phyloP scores from a whole-genome alignment of 2,329 filamentous ascomycete genomes.

The Ascochyta lentis region DNA sequence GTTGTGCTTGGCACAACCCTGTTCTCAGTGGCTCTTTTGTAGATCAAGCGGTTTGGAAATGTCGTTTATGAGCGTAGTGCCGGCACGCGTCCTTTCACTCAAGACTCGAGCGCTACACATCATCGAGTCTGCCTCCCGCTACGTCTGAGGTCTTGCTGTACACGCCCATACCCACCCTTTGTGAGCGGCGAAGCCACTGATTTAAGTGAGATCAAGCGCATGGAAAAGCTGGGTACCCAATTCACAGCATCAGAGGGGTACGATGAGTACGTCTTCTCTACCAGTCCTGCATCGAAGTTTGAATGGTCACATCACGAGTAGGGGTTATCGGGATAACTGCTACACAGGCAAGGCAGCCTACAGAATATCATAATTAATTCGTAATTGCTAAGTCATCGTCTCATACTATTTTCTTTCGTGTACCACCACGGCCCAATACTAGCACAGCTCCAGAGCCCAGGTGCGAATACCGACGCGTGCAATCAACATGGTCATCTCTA shows the following conservation, averaged over 20 bases:
- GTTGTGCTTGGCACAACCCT: conserved; percentile 3
- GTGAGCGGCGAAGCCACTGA: no score
- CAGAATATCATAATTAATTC: conserved; percentile 10
- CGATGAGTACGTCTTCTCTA: no score
- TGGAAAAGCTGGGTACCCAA: no score
- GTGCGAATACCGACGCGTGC: neutral
- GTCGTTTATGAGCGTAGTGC: no score
- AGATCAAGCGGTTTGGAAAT: neutral
- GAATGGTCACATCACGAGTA: neutral
- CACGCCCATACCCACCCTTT: no score
- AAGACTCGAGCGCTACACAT: no score
- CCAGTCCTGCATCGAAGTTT: neutral
- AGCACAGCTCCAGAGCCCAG: conserved; percentile 3
- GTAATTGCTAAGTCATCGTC: conserved; percentile 8
- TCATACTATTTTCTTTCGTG: neutral
- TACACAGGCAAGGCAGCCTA: neutral
- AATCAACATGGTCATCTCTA: neutral
- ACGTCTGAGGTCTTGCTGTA: no score
- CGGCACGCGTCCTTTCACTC: no score
- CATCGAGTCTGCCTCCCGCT: no score
- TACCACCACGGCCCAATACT: neutral
- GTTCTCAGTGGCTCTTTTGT: conserved; percentile 7
- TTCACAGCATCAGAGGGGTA: no score
- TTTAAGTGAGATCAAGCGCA: no score
- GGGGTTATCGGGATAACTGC: neutral